A percentile compares a stretch with the other conserved stretches of the same genome.
phyloP scores from a whole-genome alignment of 805 yeast species.

The Saccharomyces mikatae region DNA sequence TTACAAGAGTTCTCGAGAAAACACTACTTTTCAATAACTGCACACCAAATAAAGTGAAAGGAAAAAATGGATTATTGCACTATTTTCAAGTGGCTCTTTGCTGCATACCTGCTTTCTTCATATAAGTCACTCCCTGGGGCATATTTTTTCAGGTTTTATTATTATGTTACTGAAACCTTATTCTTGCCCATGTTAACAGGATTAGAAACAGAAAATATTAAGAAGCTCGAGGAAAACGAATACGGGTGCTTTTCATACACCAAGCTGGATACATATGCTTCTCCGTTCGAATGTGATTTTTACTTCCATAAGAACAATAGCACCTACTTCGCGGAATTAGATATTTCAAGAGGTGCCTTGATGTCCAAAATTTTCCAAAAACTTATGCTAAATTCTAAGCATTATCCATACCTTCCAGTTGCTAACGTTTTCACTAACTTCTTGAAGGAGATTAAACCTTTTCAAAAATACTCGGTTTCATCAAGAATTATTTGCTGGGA shows the following conservation, averaged over 20 bases:
- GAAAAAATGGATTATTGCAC: slow-evolving; percentile 3
- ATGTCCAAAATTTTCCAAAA: slow-evolving; percentile 51
- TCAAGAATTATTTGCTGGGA: slow-evolving; percentile 75
- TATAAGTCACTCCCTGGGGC: slow-evolving; percentile 63
- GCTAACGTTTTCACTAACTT: slow-evolving; percentile 64
- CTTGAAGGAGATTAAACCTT: slow-evolving; percentile 65
- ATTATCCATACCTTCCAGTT: slow-evolving; percentile 61
- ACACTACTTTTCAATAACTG: background rate
- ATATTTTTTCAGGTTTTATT: slow-evolving; percentile 57
- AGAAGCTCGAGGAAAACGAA: slow-evolving; percentile 12
- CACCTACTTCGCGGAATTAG: slow-evolving; percentile 76
- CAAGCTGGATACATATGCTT: slow-evolving; percentile 45
- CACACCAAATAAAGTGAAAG: background rate
- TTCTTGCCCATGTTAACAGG: slow-evolving; percentile 31
- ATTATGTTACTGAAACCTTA: slow-evolving; percentile 36
- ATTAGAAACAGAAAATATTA: slow-evolving; percentile 14
- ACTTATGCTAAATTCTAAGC: slow-evolving; percentile 39
- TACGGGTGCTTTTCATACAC: slow-evolving; percentile 36
- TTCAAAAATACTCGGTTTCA: slow-evolving; percentile 46
- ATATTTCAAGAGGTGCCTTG: slow-evolving; percentile 62
- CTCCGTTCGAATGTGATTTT: slow-evolving; percentile 76
- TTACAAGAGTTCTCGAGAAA: background rate
- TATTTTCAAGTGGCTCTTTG: slow-evolving; percentile 11
- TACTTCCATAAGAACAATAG: slow-evolving; percentile 83
- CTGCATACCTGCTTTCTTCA: slow-evolving; percentile 19